phyloP scores from a whole-genome alignment of 257 asterid species.

The Solanum peruvianum region DNA sequence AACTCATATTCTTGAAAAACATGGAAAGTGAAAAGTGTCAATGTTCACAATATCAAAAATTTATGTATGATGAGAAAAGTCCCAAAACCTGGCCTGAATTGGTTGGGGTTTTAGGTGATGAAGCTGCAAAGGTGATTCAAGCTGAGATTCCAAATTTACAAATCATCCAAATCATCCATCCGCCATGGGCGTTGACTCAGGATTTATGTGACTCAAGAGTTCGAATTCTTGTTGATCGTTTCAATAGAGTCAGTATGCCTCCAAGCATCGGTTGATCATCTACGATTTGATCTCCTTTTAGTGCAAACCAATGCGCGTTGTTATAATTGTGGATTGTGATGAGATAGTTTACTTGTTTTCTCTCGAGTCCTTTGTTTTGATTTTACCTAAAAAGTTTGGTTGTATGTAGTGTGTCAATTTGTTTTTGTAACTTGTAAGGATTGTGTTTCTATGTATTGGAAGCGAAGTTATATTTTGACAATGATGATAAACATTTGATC shows the following conservation, averaged over 20 bases:
- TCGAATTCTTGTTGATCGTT: constrained; percentile 1
- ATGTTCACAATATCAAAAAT: background rate
- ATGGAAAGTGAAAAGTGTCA: background rate
- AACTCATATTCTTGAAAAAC: background rate
- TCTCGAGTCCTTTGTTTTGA: background rate
- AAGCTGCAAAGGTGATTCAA: background rate
- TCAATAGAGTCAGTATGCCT: background rate
- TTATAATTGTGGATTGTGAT: background rate
- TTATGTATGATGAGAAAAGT: background rate
- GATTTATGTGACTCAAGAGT: background rate
- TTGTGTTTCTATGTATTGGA: background rate
- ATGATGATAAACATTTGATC: background rate
- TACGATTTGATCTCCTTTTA: background rate
- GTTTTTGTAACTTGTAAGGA: background rate
- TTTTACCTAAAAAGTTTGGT: background rate
- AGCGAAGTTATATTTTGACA: background rate
- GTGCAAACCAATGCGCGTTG: background rate
- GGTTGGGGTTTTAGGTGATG: background rate
- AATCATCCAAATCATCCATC: background rate
- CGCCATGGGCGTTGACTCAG: background rate
- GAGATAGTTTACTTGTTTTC: background rate
- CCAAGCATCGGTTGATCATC: background rate
- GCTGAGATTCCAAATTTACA: background rate
- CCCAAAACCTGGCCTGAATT: constrained; percentile 1
- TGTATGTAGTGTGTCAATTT: background rate